Evolutionary conservation across 805 yeast species (phyloP).

Genomic region (Yarrowia sp.): DNA sequence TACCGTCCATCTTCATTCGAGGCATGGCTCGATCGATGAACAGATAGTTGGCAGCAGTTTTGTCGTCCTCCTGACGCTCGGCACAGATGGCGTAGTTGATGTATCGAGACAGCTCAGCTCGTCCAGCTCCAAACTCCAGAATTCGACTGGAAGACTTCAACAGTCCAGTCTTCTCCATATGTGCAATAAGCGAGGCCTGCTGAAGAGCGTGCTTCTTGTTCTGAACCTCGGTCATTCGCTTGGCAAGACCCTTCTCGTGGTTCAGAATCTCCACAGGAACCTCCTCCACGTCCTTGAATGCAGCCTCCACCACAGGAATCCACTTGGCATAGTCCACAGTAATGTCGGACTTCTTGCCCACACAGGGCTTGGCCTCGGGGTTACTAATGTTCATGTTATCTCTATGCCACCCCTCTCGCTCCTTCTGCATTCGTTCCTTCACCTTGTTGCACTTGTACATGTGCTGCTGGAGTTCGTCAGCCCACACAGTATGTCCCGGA

Average conservation of each 20-base stretch:
- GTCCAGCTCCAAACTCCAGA: slow-evolving; percentile 90
- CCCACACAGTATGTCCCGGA: slow-evolving; percentile 76
- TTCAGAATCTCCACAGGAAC: slow-evolving; percentile 41
- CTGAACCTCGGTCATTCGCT: slow-evolving; percentile 58
- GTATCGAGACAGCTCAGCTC: slow-evolving; percentile 81
- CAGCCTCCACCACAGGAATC: slow-evolving; percentile 46
- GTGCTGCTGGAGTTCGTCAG: slow-evolving; percentile 62
- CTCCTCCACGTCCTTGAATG: slow-evolving; percentile 39
- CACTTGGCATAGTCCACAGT: slow-evolving; percentile 45
- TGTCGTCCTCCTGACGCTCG: slow-evolving; percentile 24
- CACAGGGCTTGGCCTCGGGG: not conserved
- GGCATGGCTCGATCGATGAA: slow-evolving; percentile 79
- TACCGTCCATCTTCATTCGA: slow-evolving; percentile 78
- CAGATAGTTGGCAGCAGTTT: slow-evolving; percentile 53
- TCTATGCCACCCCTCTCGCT: slow-evolving; percentile 59
- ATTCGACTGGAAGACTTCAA: slow-evolving; percentile 52
- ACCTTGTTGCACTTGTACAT: slow-evolving; percentile 60
- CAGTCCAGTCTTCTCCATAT: slow-evolving; percentile 56
- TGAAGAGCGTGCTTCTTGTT: slow-evolving; percentile 81
- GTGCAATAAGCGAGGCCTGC: slow-evolving; percentile 80
- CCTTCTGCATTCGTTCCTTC: slow-evolving; percentile 48
- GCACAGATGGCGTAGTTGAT: slow-evolving; percentile 49
- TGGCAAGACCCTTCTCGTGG: slow-evolving; percentile 51
- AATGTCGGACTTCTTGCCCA: slow-evolving; percentile 26
- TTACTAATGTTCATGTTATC: slow-evolving; percentile 56